phyloP scores from a whole-genome alignment of 441 rosid genomes.

The Gossypium trilobum region DNA sequence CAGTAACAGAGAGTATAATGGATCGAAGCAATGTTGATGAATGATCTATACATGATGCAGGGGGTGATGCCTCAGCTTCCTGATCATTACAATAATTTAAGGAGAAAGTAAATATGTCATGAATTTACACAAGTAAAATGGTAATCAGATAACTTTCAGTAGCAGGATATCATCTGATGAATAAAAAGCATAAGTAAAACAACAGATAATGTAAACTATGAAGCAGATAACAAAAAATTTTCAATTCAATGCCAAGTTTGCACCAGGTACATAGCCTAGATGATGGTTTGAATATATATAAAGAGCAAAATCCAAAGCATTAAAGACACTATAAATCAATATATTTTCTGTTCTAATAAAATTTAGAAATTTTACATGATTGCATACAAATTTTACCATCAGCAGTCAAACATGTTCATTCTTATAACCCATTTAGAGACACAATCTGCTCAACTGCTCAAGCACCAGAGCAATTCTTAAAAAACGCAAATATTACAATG shows the following conservation, averaged over 20 bases:
- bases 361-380: neutral
- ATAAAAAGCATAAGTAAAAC: conserved; percentile 11
- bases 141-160: neutral
- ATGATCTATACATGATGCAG: conserved; percentile 57
- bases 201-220: neutral
- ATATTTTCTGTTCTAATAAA: neutral
- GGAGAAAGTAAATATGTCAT: neutral
- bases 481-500: conserved; percentile 2
- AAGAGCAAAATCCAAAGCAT: neutral
- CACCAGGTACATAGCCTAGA: neutral
- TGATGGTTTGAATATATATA: neutral
- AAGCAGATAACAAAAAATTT: neutral
- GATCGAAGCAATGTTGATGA: conserved; percentile 52
- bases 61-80: conserved; percentile 36
- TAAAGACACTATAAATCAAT: neutral
- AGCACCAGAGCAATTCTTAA: conserved; percentile 1
- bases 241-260: neutral
- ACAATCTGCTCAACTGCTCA: conserved; percentile 13
- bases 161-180: conserved; percentile 1
- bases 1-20: conserved; percentile 49
- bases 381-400: neutral
- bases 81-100: conserved; percentile 26
- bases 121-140: neutral
- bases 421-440: conserved; percentile 8
- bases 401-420: neutral